These are phyloP conservation scores for Mortierella sp. DNA, from an alignment of 371 early-diverging fungal species.

Conservation along the genomic window DNA sequence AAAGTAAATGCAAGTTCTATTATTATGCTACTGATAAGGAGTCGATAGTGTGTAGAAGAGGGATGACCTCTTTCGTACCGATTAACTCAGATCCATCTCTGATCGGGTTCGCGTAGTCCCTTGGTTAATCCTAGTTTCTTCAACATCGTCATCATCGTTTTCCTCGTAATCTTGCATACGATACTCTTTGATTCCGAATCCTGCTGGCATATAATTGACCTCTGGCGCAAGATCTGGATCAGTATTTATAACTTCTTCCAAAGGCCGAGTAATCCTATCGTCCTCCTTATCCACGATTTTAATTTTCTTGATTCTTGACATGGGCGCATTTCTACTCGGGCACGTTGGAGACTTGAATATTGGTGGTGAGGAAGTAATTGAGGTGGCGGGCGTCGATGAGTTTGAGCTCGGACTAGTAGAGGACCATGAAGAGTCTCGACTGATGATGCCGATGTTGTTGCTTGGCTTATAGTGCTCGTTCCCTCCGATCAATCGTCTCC, in stretches of 20 bases:
- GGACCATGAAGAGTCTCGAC: background rate
- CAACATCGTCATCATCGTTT: background rate
- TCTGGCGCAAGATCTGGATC: slow-evolving; percentile 5
- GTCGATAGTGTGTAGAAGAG: too few relatives aligned
- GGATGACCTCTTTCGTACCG: too few relatives aligned
- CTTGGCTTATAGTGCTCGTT: background rate
- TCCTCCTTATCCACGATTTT: slow-evolving; percentile 6
- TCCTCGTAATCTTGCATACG: background rate
- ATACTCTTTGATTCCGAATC: background rate
- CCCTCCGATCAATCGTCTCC: slow-evolving; percentile 12
- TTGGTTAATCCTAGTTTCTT: background rate
- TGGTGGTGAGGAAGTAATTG: background rate
- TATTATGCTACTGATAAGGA: too few relatives aligned
- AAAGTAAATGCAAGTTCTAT: too few relatives aligned
- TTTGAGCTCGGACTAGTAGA: background rate
- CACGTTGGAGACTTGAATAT: background rate
- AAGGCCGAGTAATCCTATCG: background rate
- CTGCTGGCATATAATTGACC: background rate
- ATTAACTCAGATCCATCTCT: too few relatives aligned
- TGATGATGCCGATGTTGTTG: background rate
- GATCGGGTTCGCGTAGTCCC: too few relatives aligned
- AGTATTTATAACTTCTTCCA: background rate
- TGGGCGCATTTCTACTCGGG: background rate
- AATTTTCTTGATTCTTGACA: background rate
- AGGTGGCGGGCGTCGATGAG: background rate